phyloP scores from a whole-genome alignment of 352 stramenopile genomes.

The Sclerospora graminicola region DNA sequence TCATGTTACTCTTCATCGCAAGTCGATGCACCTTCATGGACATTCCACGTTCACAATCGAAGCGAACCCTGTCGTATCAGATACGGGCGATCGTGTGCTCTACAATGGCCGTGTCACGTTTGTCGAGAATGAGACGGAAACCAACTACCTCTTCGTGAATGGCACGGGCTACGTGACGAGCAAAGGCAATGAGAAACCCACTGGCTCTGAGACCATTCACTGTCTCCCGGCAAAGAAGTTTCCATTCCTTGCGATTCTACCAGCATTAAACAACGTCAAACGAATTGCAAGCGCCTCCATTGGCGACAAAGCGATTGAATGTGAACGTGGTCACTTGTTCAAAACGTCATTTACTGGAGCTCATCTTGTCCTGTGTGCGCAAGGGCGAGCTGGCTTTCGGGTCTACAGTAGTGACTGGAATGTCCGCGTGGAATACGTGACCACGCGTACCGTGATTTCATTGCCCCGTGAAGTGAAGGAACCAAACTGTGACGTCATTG shows the following conservation, averaged over 20 bases:
- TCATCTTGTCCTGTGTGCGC: slow-evolving; percentile 21
- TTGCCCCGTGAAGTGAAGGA: slow-evolving; percentile 1
- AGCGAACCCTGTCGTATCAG: slow-evolving; percentile 12
- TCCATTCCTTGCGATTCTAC: slow-evolving; percentile 19
- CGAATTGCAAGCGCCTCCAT: slow-evolving; percentile 14
- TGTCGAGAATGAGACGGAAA: slow-evolving; percentile 1
- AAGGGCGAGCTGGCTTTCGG: slow-evolving; percentile 13
- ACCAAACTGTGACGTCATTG: slow-evolving; percentile 3
- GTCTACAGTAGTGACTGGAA: slow-evolving; percentile 23
- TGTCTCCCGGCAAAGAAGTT: slow-evolving; percentile 14
- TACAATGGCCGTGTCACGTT: slow-evolving; percentile 19
- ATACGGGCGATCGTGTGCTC: slow-evolving; percentile 3
- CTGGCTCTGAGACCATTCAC: slow-evolving; percentile 2
- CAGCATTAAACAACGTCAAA: slow-evolving; percentile 10
- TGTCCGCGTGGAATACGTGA: slow-evolving; percentile 19
- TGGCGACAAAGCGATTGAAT: slow-evolving; percentile 10
- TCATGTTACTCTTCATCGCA: slow-evolving; percentile 19
- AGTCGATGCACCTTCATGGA: slow-evolving; percentile 16
- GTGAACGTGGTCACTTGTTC: slow-evolving; percentile 18
- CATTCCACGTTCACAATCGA: slow-evolving; percentile 20
- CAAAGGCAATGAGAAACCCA: neutral
- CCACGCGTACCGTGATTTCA: neutral
- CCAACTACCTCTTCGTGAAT: slow-evolving; percentile 20
- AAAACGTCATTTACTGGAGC: slow-evolving; percentile 19
- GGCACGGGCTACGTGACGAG: slow-evolving; percentile 15